A percentile compares a stretch with the other conserved stretches of the same genome.
phyloP scores from a whole-genome alignment of 1,139 yeast species.

The Petasospora fabianii region DNA sequence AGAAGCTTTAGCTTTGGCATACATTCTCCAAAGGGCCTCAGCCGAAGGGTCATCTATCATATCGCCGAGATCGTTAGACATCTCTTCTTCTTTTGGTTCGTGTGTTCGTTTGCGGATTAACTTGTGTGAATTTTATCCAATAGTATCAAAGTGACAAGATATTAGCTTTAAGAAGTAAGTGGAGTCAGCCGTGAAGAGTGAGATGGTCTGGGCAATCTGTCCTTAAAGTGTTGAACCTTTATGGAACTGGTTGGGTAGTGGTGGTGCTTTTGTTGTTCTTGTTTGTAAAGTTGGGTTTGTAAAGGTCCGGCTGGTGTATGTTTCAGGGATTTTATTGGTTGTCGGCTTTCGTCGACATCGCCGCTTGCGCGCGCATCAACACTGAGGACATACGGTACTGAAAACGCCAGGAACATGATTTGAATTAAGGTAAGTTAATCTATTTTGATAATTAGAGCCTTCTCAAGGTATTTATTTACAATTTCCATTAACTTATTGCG shows the following conservation, averaged over 20 bases:
- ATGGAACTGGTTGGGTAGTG: background rate
- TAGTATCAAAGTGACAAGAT: background rate
- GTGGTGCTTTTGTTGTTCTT: background rate
- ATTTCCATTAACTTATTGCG: too few relatives aligned
- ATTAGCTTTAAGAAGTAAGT: background rate
- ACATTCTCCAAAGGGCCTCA: constrained; percentile 77
- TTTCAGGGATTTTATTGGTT: background rate
- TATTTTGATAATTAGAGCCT: too few relatives aligned
- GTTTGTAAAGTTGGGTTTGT: background rate
- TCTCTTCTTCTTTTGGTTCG: background rate
- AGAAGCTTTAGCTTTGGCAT: constrained; percentile 71
- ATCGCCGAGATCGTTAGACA: background rate
- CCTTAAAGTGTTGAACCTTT: background rate
- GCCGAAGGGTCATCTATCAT: constrained; percentile 39
- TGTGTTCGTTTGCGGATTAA: too few relatives aligned
- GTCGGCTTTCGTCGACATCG: background rate
- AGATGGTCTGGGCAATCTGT: background rate
- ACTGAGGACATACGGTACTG: background rate
- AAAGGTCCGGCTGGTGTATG: background rate
- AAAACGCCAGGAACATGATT: background rate
- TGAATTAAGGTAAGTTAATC: background rate
- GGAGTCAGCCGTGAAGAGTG: background rate
- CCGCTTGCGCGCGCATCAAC: background rate
- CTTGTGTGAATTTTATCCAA: background rate
- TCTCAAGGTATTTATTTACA: too few relatives aligned